phyloP scores from a whole-genome alignment of 345 rosid genomes.

The Moricandia arvensis region DNA sequence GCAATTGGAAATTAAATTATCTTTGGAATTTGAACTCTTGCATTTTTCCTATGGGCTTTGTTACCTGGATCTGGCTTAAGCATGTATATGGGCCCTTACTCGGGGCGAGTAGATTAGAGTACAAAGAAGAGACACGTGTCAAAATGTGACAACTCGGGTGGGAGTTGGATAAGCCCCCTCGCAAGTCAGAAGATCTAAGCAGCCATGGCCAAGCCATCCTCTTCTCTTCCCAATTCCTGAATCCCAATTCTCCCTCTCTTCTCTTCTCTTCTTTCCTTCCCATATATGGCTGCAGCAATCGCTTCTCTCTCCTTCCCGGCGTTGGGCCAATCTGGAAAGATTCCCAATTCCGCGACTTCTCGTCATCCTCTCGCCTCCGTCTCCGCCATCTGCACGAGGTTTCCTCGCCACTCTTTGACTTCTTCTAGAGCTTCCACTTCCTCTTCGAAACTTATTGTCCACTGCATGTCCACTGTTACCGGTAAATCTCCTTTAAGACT shows the following conservation, averaged over 20 bases:
- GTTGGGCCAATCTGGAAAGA: slow-evolving; percentile 48
- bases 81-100: slow-evolving; percentile 1
- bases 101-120: neutral
- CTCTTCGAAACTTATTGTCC: slow-evolving; percentile 49
- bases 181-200: slow-evolving; percentile 18
- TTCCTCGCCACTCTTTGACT: slow-evolving; percentile 39
- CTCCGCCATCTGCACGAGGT: slow-evolving; percentile 40
- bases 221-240: neutral
- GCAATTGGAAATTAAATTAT: too few species aligned
- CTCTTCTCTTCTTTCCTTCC: neutral
- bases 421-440: slow-evolving; percentile 40
- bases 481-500: slow-evolving; percentile 40
- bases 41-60: neutral
- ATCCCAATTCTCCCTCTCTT: neutral
- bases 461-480: slow-evolving; percentile 59
- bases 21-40: too few species aligned
- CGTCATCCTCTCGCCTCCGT: slow-evolving; percentile 44
- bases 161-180: slow-evolving; percentile 30
- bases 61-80: neutral
- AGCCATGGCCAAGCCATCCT: slow-evolving; percentile 13
- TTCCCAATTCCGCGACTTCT: slow-evolving; percentile 39
- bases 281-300: slow-evolving; percentile 63
- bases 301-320: slow-evolving; percentile 73
- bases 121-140: slow-evolving; percentile 30
- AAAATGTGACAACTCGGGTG: slow-evolving; percentile 7